Conservation (phyloP, 768 basidiomycete genomes). For the Boletus reticuloceps region DNA sequence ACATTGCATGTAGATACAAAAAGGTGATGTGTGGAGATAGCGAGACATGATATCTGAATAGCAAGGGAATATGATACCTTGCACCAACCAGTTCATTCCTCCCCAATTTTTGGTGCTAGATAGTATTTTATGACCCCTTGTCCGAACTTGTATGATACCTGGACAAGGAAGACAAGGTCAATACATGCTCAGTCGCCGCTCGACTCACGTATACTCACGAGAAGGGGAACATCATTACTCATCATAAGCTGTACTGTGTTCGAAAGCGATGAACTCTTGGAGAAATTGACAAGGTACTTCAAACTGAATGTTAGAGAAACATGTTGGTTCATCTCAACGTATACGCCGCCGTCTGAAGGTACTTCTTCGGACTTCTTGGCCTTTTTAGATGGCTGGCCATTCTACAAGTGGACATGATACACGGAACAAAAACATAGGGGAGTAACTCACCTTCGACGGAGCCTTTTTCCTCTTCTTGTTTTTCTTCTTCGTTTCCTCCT, state of each 20-base stretch:
- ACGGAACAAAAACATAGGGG: not conserved
- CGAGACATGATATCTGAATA: slow-evolving; percentile 10
- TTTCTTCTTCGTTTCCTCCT: slow-evolving; percentile 46
- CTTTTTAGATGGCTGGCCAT: slow-evolving; percentile 50
- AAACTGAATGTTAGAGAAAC: slow-evolving; percentile 93
- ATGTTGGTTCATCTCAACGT: slow-evolving; percentile 85
- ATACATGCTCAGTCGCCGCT: not conserved
- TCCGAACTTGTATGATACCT: slow-evolving; percentile 89
- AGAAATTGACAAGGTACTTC: slow-evolving; percentile 96
- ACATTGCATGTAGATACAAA: slow-evolving; percentile 13
- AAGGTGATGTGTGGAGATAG: slow-evolving; percentile 4
- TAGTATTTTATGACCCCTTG: slow-evolving; percentile 92
- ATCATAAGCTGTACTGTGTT: slow-evolving; percentile 79
- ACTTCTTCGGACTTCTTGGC: slow-evolving; percentile 58
- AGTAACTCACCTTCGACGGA: slow-evolving; percentile 43
- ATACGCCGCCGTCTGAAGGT: slow-evolving; percentile 55
- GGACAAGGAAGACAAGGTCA: not conserved
- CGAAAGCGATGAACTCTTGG: slow-evolving; percentile 79
- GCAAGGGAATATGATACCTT: slow-evolving; percentile 5
- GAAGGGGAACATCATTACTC: slow-evolving; percentile 88
- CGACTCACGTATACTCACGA: slow-evolving; percentile 47
- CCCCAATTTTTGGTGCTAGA: slow-evolving; percentile 93
- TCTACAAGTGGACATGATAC: slow-evolving; percentile 7
- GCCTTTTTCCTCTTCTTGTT: slow-evolving; percentile 71
- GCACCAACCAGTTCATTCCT: slow-evolving; percentile 48